These are phyloP conservation scores for Daldinia sp. DNA, from an alignment of 2,329 filamentous ascomycete genomes.

Conservation along the genomic window DNA sequence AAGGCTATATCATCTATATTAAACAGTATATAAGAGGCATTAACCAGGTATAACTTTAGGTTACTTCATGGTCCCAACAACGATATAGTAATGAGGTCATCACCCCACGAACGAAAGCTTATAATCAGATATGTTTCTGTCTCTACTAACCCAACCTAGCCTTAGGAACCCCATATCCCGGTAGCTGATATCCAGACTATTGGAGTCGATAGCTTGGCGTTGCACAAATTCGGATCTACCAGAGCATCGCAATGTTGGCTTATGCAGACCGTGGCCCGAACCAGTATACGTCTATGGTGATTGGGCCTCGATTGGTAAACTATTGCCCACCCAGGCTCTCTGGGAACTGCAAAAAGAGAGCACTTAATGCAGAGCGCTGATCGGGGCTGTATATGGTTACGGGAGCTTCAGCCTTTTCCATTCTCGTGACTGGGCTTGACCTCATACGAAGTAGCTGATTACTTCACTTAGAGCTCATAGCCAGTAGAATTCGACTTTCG, in stretches of 20 bases:
- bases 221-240: slow-evolving; percentile 1
- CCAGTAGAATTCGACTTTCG: background rate
- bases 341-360: background rate
- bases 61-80: background rate
- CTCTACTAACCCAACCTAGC: slow-evolving; percentile 1
- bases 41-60: background rate
- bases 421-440: slow-evolving; percentile 9
- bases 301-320: background rate
- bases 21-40: background rate
- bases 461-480: slow-evolving; percentile 1
- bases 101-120: background rate
- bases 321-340: slow-evolving; percentile 12
- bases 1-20: no score
- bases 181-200: slow-evolving; percentile 12
- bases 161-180: background rate
- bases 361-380: background rate
- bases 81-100: background rate
- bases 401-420: slow-evolving; percentile 6
- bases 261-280: background rate
- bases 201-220: slow-evolving; percentile 12
- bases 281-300: slow-evolving; percentile 1
- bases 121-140: background rate
- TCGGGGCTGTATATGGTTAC: slow-evolving; percentile 11
- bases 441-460: slow-evolving; percentile 17
- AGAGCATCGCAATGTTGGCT: background rate